Conservation (phyloP, 192 early-diverging fungal species). For the Coemansia sp. region DNA sequence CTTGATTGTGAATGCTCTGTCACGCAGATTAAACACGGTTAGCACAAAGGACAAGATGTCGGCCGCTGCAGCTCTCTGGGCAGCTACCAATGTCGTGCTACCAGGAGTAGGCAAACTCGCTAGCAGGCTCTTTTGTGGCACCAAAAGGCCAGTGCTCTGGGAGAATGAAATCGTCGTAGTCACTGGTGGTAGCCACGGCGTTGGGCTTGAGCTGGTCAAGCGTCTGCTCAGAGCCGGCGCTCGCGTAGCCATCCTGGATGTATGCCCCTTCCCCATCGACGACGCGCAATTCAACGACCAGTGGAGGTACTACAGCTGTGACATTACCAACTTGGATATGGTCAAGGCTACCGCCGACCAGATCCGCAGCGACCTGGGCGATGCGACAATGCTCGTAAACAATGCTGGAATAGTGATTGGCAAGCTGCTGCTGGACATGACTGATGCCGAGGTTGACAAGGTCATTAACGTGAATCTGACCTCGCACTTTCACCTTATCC, state of each 20-base stretch:
- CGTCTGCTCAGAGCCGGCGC: constrained; percentile 35
- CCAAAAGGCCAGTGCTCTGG: constrained; percentile 23
- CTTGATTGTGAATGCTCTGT: constrained; percentile 15
- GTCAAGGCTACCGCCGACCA: constrained; percentile 27
- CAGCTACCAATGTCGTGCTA: constrained; percentile 24
- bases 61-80: constrained; percentile 29
- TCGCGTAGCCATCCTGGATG: constrained; percentile 40
- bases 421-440: constrained; percentile 62
- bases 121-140: constrained; percentile 4
- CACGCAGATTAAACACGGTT: constrained; percentile 5
- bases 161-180: constrained; percentile 36
- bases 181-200: constrained; percentile 47
- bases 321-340: constrained; percentile 27
- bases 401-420: constrained; percentile 76
- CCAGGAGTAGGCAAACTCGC: constrained; percentile 19
- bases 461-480: constrained; percentile 71
- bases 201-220: constrained; percentile 34
- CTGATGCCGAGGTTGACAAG: constrained; percentile 60
- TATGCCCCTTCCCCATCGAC: constrained; percentile 24
- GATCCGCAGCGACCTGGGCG: constrained; percentile 55
- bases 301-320: constrained; percentile 42
- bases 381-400: constrained; percentile 78
- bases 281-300: constrained; percentile 12
- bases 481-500: constrained; percentile 71
- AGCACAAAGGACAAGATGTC: constrained; percentile 21